Base-by-base conservation (phyloP, 2,329 filamentous ascomycete genomes). In the Sarocladium strictum region DNA sequence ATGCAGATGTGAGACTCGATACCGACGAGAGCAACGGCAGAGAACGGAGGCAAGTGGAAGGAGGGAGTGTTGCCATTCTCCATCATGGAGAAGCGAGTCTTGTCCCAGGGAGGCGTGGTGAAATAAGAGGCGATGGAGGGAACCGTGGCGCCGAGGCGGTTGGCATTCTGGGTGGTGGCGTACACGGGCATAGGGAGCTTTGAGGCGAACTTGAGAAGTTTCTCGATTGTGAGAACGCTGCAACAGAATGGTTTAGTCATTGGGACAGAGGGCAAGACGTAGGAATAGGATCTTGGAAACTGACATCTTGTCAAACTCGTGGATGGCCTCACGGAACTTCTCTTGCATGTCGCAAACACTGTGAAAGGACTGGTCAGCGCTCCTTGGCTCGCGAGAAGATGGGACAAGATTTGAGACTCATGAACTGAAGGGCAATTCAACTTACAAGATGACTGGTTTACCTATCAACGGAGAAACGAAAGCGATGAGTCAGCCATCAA, bases 281-380 rank as follows among this genome's bases (percentile, higher is more conserved):
- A n/a, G n/a, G n/a, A n/a, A n/a, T n/a, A n/a, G n/a, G n/a, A n/a
- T n/a, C n/a, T n/a, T n/a, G n/a, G 45, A 7, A 9, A 67, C 75
- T 56, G 76, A 89, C 85, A 97, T 80, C 67, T 88, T 90, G 59
- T 89, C 82, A 66, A 92, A 97, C 66, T 95, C 86, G 72, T 86
- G 82, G 63, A 97, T 96, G 55, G 85, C 86, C 9, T 77, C 76
- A 58, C 90, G 83, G 73, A 97, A 97, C 70, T 91, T 95, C 62
- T 97, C 93, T 74, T 97, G 93, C 59, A 97, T 78, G 66, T 97
- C 93, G 74, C 93, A 97, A 67, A 97, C 83, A 65, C 92, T 97
- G 54, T 23, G 9, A 32, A 19, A 27, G 6, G 11, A 27, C n/a
- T 41, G n/a, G 7, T 40, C 11, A 17, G 40, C 7, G n/a, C n/a